phyloP scores from a whole-genome alignment of 208 protist genomes.

The Acanthamoeba castellanii region DNA sequence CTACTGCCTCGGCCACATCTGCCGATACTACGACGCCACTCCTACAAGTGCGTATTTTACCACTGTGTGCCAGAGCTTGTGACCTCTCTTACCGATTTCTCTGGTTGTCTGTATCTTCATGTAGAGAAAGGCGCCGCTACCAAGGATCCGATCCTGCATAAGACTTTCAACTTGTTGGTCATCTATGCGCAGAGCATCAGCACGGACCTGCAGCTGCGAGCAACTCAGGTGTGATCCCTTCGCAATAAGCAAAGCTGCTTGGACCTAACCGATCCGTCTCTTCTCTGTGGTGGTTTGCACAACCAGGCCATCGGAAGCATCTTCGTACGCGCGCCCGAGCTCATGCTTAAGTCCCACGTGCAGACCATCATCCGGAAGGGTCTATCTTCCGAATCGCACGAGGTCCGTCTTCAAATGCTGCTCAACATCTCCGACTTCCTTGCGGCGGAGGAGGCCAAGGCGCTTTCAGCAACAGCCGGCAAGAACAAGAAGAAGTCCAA shows the following conservation, averaged over 20 bases:
- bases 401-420: slow-evolving; percentile 60
- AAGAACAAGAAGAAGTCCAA: slow-evolving; percentile 30
- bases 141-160: slow-evolving; percentile 43
- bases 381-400: slow-evolving; percentile 17
- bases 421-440: slow-evolving; percentile 66
- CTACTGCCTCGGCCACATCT: slow-evolving; percentile 67
- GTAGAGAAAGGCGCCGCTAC: not conserved
- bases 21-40: slow-evolving; percentile 31
- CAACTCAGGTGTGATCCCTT: not conserved
- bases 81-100: not conserved
- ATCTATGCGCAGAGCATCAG: slow-evolving; percentile 46
- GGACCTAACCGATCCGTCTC: not conserved
- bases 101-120: not conserved
- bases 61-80: too few relatives aligned
- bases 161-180: slow-evolving; percentile 7
- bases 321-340: slow-evolving; percentile 44
- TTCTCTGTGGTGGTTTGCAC: not conserved
- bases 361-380: slow-evolving; percentile 40
- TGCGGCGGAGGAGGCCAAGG: slow-evolving; percentile 46
- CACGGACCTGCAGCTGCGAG: slow-evolving; percentile 51
- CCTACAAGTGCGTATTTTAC: not conserved
- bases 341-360: slow-evolving; percentile 71
- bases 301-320: slow-evolving; percentile 52
- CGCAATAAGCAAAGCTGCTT: too few relatives aligned
- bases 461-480: not conserved